A percentile compares a stretch with the other conserved stretches of the same genome.
Conservation (phyloP, 441 rosid genomes). For the Lepidium campestre region DNA sequence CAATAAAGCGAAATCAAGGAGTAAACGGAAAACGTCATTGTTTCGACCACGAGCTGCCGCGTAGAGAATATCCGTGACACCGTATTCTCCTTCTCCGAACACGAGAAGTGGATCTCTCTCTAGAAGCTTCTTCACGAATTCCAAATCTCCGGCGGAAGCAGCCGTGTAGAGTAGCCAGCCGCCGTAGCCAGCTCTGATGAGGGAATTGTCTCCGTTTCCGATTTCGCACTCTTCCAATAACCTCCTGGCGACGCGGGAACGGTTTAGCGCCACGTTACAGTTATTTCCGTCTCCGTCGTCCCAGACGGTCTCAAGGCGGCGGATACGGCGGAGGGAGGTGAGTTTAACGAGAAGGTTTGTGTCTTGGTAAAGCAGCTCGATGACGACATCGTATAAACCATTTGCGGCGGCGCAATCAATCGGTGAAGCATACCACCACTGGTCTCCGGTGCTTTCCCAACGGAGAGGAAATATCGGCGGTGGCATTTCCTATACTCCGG, state of each 20-base stretch:
- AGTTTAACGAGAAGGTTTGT: conserved; percentile 88
- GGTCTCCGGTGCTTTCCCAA: conserved; percentile 99
- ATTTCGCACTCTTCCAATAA: conserved; percentile 43
- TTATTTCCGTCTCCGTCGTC: conserved; percentile 59
- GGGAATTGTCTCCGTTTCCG: conserved; percentile 40
- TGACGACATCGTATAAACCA: conserved; percentile 77
- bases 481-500: conserved; percentile 35
- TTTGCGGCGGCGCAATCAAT: conserved; percentile 97
- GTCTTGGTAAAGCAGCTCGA: conserved; percentile 80
- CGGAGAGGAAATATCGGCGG: conserved; percentile 83
- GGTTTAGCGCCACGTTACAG: conserved; percentile 55
- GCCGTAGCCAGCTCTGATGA: conserved; percentile 88
- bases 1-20: conserved; percentile 43
- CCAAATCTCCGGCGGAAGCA: conserved; percentile 85
- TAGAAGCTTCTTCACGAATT: conserved; percentile 57
- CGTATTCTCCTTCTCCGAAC: conserved; percentile 95
- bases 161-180: conserved; percentile 98
- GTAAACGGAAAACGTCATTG: conserved; percentile 51
- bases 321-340: conserved; percentile 91
- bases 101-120: conserved; percentile 82
- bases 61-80: conserved; percentile 75
- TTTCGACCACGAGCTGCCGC: conserved; percentile 81
- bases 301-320: conserved; percentile 98
- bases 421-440: conserved; percentile 99
- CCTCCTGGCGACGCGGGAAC: conserved; percentile 62